Conservation (phyloP, 306 rosid species). For the Mucuna pruriens region DNA sequence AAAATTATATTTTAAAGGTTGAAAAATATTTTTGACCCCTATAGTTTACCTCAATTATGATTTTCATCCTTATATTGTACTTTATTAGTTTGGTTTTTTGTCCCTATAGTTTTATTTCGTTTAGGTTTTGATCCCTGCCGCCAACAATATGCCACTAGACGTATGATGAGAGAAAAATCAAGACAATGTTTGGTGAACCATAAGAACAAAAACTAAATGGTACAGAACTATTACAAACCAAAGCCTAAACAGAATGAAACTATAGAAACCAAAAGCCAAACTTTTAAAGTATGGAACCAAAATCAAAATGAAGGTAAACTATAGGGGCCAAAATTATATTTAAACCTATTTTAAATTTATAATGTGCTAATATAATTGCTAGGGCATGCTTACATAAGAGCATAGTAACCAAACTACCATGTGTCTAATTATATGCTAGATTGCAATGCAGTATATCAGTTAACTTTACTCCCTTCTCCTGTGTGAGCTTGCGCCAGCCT, state of each 20-base stretch:
- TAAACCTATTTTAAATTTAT: background rate
- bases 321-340: background rate
- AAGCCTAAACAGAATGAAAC: background rate
- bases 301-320: background rate
- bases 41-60: background rate
- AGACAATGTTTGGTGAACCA: background rate
- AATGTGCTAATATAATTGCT: background rate
- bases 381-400: background rate
- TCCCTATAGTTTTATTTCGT: background rate
- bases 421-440: background rate
- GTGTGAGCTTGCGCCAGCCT: constrained; percentile 3
- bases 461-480: background rate
- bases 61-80: background rate
- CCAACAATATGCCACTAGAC: background rate
- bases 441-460: background rate
- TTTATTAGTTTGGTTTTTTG: background rate
- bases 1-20: background rate
- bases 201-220: background rate
- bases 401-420: background rate
- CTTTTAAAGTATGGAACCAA: background rate
- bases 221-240: background rate
- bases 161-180: background rate
- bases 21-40: background rate
- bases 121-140: background rate
- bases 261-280: background rate